Evolutionary conservation across 169 alveolate genomes (phyloP).

Genomic region (Cryptosporidium meleagridis): DNA sequence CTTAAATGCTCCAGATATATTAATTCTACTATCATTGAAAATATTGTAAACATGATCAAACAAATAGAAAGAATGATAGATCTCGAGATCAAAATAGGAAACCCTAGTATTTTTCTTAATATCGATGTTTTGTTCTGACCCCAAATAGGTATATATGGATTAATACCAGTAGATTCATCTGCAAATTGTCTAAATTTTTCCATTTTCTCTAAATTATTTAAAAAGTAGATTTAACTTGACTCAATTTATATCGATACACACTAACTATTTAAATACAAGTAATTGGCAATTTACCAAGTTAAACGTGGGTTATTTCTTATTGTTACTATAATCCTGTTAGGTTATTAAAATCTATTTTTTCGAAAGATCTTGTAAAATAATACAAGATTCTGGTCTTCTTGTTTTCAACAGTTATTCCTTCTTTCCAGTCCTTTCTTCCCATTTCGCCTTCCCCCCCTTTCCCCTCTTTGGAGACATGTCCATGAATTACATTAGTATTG

Average conservation of each 20-base stretch:
- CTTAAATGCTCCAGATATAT: conserved; percentile 37
- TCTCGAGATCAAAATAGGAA: not conserved
- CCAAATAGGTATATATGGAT: conserved; percentile 80
- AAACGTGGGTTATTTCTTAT: too few species aligned
- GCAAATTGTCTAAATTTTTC: conserved; percentile 78
- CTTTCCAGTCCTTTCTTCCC: not conserved
- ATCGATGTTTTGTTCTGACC: conserved; percentile 68
- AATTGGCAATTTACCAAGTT: too few species aligned
- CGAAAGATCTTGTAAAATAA: not conserved
- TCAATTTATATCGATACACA: not conserved
- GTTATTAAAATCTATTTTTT: not conserved
- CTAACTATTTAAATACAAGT: not conserved
- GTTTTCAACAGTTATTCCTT: not conserved
- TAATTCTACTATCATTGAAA: not conserved
- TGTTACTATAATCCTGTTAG: too few species aligned
- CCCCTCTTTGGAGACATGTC: conserved; percentile 22
- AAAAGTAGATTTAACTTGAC: not conserved
- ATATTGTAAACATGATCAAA: not conserved
- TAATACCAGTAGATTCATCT: conserved; percentile 80
- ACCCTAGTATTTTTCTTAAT: conserved; percentile 22
- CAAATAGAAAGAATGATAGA: not conserved
- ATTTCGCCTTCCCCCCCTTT: too few species aligned
- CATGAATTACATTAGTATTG: not conserved
- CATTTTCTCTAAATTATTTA: not conserved
- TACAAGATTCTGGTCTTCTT: not conserved